Conservation (phyloP, 495 filamentous ascomycete species). For the Thermothielavioides terrestris region DNA sequence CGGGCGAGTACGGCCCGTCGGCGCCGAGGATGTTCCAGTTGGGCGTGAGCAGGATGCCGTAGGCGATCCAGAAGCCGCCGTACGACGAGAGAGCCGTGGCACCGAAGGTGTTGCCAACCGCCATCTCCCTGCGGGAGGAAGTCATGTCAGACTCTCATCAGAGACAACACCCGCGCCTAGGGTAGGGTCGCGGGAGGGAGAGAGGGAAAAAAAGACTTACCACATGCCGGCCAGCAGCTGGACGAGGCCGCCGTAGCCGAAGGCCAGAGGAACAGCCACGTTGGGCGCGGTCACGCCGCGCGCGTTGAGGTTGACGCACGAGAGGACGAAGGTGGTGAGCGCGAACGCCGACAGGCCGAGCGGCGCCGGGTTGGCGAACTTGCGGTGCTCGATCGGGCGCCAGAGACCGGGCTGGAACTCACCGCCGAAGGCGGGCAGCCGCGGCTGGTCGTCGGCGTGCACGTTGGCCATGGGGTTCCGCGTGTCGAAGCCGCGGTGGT, state of each 20-base stretch:
- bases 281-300: constrained; percentile 52
- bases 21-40: constrained; percentile 51
- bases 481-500: constrained; percentile 42
- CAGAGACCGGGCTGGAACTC: constrained; percentile 95
- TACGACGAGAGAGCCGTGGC: constrained; percentile 94
- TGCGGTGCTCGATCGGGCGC: constrained; percentile 62
- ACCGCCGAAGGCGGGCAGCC: constrained; percentile 82
- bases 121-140: constrained; percentile 89
- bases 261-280: constrained; percentile 62
- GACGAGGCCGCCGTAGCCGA: constrained; percentile 79
- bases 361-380: constrained; percentile 82
- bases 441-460: constrained; percentile 50
- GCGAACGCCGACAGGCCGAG: constrained; percentile 86
- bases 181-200: too few relatives aligned
- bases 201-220: too few relatives aligned
- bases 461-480: constrained; percentile 64
- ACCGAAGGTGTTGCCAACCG: constrained; percentile 95
- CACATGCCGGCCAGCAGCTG: constrained; percentile 97
- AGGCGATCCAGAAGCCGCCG: constrained; percentile 95
- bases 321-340: constrained; percentile 89
- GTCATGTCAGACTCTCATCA: constrained; percentile 12
- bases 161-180: too few relatives aligned
- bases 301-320: constrained; percentile 68
- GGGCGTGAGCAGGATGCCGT: constrained; percentile 81
- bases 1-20: constrained; percentile 36